Percentiles rank a stretch among this genome's conserved stretches.
Conservation (phyloP, 2,329 filamentous ascomycete species). For the Phaeosphaeria sp. region DNA sequence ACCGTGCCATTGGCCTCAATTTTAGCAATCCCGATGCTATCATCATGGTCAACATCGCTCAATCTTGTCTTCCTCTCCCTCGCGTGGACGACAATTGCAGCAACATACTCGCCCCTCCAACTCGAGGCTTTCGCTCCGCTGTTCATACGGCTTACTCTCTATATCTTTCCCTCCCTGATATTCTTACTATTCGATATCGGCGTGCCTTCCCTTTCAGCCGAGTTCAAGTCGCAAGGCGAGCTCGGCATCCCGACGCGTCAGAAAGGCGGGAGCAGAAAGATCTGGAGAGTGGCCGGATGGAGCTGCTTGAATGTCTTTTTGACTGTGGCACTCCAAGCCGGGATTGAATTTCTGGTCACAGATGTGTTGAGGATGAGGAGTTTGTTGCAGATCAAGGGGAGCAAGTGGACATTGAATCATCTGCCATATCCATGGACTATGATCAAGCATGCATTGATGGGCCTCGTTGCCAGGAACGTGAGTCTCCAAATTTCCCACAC, state of each 20-base stretch:
- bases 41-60: conserved; percentile 78
- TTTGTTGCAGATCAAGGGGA: conserved; percentile 65
- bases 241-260: conserved; percentile 54
- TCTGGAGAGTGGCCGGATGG: conserved; percentile 61
- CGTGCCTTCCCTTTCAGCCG: conserved; percentile 71
- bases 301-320: conserved; percentile 64
- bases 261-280: conserved; percentile 48
- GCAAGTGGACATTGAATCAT: conserved; percentile 65
- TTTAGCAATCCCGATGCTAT: conserved; percentile 75
- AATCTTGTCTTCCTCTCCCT: conserved; percentile 90
- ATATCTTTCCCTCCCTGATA: conserved; percentile 73
- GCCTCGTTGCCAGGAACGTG: conserved; percentile 65
- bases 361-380: conserved; percentile 61
- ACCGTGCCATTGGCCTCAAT: conserved; percentile 61
- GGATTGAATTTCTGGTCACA: conserved; percentile 63
- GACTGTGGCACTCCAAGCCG: conserved; percentile 61
- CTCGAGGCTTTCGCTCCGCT: conserved; percentile 78
- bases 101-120: conserved; percentile 75
- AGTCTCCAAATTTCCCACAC: too few species aligned
- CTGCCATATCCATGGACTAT: conserved; percentile 70
- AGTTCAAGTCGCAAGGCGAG: conserved; percentile 72
- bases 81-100: conserved; percentile 84
- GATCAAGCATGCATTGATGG: conserved; percentile 60
- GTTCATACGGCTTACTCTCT: conserved; percentile 72
- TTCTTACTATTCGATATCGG: conserved; percentile 77